Conservation (phyloP, 2,329 filamentous ascomycete species). For the Tolypocladium sp. region DNA sequence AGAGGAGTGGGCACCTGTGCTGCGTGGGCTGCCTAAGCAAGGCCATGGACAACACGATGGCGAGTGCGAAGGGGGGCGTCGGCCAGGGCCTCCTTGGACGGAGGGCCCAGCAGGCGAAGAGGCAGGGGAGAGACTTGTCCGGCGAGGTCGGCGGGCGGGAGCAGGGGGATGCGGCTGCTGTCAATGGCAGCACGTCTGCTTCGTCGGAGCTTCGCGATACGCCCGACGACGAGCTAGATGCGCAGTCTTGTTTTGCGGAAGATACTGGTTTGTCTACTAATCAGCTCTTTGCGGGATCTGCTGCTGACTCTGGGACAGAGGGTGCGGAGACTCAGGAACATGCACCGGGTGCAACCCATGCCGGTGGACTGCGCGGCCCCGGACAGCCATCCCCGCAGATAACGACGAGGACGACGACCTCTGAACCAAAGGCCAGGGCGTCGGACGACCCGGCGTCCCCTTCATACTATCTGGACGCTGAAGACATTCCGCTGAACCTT, state of each 20-base stretch:
- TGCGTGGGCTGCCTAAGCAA: neutral
- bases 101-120: neutral
- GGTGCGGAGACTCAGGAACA: neutral
- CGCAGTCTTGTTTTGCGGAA: neutral
- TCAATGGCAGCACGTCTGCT: neutral
- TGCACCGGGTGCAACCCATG: neutral
- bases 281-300: neutral
- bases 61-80: neutral
- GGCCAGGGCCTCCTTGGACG: neutral
- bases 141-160: neutral
- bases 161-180: neutral
- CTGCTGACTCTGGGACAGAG: neutral
- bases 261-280: neutral
- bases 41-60: neutral
- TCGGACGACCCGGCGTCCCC: neutral
- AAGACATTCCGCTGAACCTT: neutral
- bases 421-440: neutral
- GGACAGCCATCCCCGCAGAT: neutral
- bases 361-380: neutral
- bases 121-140: neutral
- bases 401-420: neutral
- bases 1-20: neutral
- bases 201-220: neutral
- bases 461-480: neutral
- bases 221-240: neutral